These are phyloP conservation scores for Didymella keratinophila DNA, from an alignment of 2,329 filamentous ascomycete genomes.

Conservation along the genomic window DNA sequence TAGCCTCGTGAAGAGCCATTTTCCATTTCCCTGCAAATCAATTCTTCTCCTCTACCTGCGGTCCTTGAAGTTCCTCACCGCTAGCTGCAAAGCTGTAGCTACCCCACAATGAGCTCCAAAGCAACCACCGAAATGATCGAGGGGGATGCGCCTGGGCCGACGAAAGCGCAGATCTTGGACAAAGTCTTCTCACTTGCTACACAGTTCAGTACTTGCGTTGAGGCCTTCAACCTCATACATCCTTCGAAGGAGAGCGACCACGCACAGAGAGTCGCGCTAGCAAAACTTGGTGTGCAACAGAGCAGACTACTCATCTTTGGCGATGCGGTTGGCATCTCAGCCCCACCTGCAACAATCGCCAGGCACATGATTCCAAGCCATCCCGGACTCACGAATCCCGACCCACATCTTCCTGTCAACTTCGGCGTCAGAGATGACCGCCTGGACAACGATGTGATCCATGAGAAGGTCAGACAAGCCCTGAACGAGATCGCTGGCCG, in stretches of 20 bases:
- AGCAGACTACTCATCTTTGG: constrained; percentile 58
- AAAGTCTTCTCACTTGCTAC: constrained; percentile 54
- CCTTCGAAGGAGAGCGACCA: constrained; percentile 53
- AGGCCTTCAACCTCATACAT: constrained; percentile 57
- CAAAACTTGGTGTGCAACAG: constrained; percentile 57
- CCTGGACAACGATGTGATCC: constrained; percentile 51
- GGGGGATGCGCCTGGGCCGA: constrained; percentile 29
- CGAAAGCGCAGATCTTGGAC: constrained; percentile 47
- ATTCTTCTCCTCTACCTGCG: not conserved
- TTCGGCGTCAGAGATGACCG: constrained; percentile 54
- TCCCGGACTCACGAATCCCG: constrained; percentile 55
- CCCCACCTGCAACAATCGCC: constrained; percentile 54
- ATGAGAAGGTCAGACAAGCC: constrained; percentile 51
- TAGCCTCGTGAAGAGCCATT: constrained; percentile 10
- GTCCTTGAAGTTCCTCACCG: not conserved
- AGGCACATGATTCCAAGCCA: constrained; percentile 55
- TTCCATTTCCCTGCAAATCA: not conserved
- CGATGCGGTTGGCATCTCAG: constrained; percentile 56
- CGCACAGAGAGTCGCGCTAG: constrained; percentile 54
- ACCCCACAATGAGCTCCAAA: constrained; percentile 39
- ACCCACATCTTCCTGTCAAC: constrained; percentile 55
- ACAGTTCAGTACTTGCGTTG: constrained; percentile 58
- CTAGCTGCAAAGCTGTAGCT: constrained; percentile 17
- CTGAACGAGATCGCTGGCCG: constrained; percentile 57
- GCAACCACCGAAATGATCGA: constrained; percentile 28